These are phyloP conservation scores for Picea glauca DNA, from an alignment of 75 land plant genomes.

Conservation along the genomic window DNA sequence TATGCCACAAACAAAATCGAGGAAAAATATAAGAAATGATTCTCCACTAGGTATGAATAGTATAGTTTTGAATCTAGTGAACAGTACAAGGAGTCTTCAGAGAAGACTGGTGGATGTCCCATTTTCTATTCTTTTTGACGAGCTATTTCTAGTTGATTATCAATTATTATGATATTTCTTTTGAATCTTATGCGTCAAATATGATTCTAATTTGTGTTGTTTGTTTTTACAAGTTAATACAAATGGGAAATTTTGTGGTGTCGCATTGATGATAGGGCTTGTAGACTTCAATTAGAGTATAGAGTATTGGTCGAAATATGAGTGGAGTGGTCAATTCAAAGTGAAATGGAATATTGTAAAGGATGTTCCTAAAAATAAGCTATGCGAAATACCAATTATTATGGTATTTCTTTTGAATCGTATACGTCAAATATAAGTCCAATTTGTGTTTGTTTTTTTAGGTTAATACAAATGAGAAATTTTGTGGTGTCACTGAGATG, in stretches of 20 bases:
- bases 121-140: conserved; percentile 88
- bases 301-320: conserved; percentile 70
- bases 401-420: not conserved
- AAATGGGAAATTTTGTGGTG: conserved; percentile 70
- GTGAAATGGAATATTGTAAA: conserved; percentile 73
- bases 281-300: conserved; percentile 58
- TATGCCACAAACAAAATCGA: conserved; percentile 30
- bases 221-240: conserved; percentile 51
- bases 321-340: conserved; percentile 63
- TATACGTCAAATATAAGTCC: not conserved
- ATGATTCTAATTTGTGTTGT: conserved; percentile 6
- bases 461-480: conserved; percentile 75
- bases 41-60: no score
- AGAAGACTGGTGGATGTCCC: conserved; percentile 63
- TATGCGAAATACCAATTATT: conserved; percentile 23
- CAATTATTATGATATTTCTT: not conserved
- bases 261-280: conserved; percentile 61
- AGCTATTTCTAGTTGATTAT: conserved; percentile 4
- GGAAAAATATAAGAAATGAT: no score
- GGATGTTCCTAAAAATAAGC: conserved; percentile 37
- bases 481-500: conserved; percentile 72
- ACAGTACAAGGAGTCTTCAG: not conserved
- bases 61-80: no score
- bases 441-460: conserved; percentile 11
- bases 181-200: not conserved